Evolutionary conservation across 768 basidiomycete genomes (phyloP), one percentile per base, ranked within the genome.

Genomic region (Filobasidium wieringae): DNA sequence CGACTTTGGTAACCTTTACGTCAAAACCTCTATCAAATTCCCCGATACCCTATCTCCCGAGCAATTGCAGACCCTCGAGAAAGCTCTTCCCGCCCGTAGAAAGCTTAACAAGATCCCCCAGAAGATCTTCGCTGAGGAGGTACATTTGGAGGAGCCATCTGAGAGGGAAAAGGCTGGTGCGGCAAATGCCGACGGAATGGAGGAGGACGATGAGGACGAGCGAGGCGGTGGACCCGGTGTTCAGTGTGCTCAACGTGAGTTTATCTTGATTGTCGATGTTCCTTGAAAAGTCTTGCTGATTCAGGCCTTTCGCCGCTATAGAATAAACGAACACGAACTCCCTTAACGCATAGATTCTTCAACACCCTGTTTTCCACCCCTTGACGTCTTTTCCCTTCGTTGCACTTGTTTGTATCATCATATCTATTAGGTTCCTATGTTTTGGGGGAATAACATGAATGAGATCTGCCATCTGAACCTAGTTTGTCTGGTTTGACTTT

Each of bases 1-100:
- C 76, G 91, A 99, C 71, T 81, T 84, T 37, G 95, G 95, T 36
- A 90, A 97, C 75, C 80, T 99, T 60, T 90, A 82, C 72, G 80
- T 99, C 74, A 86, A 84, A 70, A 76, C 97, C 65, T 79, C 79
- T 62, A 87, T 99, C 69, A 82, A 79, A 58, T 99, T 97, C 82
- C 95, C 95, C 34, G 87, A 90, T 30, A 69, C 75, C 55, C 81
- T 99, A 72, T 80, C 85, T 59, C 77, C 82, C 31, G 77, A 78
- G 31, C 76, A 78, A 34, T 84, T 90, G 65, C 78, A 80, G 19
- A 75, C 83, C 22, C 83, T 97, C 60, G 92, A 97, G 76, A 73
- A 79, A 29, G 92, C 88, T 19, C 82, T 99, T 1, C 87, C 92
- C 3, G 80, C 87, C 1, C 84, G 95, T 47, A 78, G 76, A 56